A percentile compares a stretch with the other conserved stretches of the same genome.
These are phyloP conservation scores for Berberis vulgaris DNA, from an alignment of 164 flowering plant genomes.

Conservation along the genomic window DNA sequence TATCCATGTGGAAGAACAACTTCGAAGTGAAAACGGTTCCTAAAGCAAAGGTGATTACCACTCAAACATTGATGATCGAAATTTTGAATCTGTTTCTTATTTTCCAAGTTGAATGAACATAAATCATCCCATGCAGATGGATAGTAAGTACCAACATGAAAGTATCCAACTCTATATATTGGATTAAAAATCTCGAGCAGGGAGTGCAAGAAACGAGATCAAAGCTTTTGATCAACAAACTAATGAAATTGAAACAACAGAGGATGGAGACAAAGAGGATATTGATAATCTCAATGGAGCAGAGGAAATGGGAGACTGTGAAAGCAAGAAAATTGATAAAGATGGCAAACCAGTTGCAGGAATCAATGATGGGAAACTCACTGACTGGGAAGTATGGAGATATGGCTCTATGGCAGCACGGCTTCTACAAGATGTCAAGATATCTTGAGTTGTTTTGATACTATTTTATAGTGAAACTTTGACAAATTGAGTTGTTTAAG, in stretches of 20 bases:
- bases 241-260: slow-evolving; percentile 13
- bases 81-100: not conserved
- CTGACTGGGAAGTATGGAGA: slow-evolving; percentile 76
- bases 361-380: slow-evolving; percentile 24
- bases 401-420: slow-evolving; percentile 89
- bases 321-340: slow-evolving; percentile 9
- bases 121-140: slow-evolving; percentile 52
- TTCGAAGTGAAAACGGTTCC: slow-evolving; percentile 77
- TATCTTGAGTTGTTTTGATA: slow-evolving; percentile 19
- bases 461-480: not conserved
- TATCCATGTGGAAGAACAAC: slow-evolving; percentile 65
- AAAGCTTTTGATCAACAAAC: slow-evolving; percentile 8
- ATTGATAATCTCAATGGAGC: slow-evolving; percentile 7
- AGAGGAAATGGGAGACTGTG: slow-evolving; percentile 15
- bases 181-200: slow-evolving; percentile 36
- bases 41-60: slow-evolving; percentile 50
- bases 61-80: not conserved
- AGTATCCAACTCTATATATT: slow-evolving; percentile 80
- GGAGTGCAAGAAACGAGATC: not conserved
- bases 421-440: slow-evolving; percentile 70
- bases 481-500: not conserved
- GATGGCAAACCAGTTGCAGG: slow-evolving; percentile 13
- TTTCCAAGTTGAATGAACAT: not conserved
- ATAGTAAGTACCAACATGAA: slow-evolving; percentile 65
- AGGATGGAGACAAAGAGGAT: slow-evolving; percentile 11